These are phyloP conservation scores for Maudiozyma bulderi DNA, from an alignment of 805 yeast genomes.

Conservation along the genomic window DNA sequence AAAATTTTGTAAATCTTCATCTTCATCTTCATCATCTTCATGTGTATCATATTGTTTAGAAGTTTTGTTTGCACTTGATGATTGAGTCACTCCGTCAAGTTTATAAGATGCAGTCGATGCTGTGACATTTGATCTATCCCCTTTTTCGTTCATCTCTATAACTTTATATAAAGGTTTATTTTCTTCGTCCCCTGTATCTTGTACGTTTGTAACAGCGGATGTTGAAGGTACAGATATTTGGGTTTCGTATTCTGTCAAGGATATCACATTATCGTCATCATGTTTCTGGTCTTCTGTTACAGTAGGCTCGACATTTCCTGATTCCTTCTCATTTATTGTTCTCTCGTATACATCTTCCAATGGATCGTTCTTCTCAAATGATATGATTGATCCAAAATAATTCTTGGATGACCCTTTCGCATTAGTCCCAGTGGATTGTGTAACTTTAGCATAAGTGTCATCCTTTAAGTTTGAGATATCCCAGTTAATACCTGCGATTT, in stretches of 20 bases:
- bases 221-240: neutral
- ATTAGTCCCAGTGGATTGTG: neutral
- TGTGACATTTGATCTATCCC: neutral
- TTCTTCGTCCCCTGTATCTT: constrained; percentile 1
- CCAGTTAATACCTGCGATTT: constrained; percentile 45
- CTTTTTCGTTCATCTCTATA: constrained; percentile 7
- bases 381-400: constrained; percentile 28
- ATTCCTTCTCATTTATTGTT: neutral
- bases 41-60: neutral
- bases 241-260: neutral
- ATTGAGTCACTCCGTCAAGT: neutral
- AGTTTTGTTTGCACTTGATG: neutral
- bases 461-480: constrained; percentile 32
- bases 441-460: constrained; percentile 26
- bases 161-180: constrained; percentile 15
- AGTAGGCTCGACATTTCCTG: neutral
- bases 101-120: constrained; percentile 2
- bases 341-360: neutral
- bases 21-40: neutral
- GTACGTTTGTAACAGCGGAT: neutral
- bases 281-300: constrained; percentile 5
- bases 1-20: constrained; percentile 12
- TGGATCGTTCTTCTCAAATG: constrained; percentile 19
- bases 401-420: constrained; percentile 7
- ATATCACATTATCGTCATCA: constrained; percentile 4